Base-by-base conservation (phyloP, 164 flowering plant species). In the Aristolochia contorta region DNA sequence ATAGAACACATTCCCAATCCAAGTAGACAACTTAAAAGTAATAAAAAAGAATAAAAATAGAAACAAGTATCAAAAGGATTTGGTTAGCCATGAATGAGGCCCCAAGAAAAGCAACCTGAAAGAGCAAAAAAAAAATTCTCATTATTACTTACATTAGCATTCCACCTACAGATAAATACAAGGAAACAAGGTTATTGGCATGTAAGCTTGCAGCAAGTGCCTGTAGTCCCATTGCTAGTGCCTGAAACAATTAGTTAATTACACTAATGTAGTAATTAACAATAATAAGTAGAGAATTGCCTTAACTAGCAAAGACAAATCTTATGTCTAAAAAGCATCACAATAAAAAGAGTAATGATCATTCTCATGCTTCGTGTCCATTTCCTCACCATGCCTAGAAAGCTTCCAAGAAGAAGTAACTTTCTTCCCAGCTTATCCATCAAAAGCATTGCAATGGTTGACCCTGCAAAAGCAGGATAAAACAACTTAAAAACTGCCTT, bases 341-440 rank as follows among this genome's bases (percentile, higher is more conserved):
- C 30, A 27, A 27, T 27, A 27, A 27, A 27, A 27, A 27, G 5
- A 27, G 2, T 27, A 27, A 27, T 27, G 12, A 37, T 37, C 12
- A 37, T 37, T 37, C 10, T 37, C 43, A 37, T 27, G 30, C 5
- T 27, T 37, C 43, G 7, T 37, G 3, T 37, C 9, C 43, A 37
- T 10, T 37, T 37, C 27, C 24, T 71, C 74, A 82, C 96, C 96
- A 89, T 91, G 75, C 96, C 97, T 61, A 76, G 63, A 72, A 93
- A 93, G 78, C 98, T 93, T 80, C 94, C 78, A 41, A 83, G 68
- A 59, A 93, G 97, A 43, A 93, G 91, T 54, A 79, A 58, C 63
- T 77, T 93, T 74, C 98, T 81, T 58, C 97, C 98, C 21, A 90
- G 72, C 74, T 80, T 87, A 75, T 93, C 98, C 98, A 93, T 93